Base-by-base conservation (phyloP, 306 rosid species). In the Abrus pulchellus region DNA sequence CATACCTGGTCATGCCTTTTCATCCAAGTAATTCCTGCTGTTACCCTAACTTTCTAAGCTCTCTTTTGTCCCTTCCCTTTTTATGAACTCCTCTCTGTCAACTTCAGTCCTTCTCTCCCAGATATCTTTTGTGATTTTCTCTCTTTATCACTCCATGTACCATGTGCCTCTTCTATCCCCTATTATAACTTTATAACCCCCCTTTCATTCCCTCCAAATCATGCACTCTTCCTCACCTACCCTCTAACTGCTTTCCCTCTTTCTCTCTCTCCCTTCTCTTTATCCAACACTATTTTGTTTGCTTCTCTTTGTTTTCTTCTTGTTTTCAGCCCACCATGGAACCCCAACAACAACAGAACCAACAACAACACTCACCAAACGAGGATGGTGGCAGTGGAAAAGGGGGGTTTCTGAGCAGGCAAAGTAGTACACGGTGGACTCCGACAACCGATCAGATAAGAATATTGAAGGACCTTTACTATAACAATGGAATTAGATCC, bases 61-160 rank as follows among this genome's bases (percentile, higher is more conserved):
- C 92, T 92, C 86, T 90, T 90, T 90, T 92, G 97, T 96, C 97
- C 98, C 99, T 90, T 82, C 87, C 93, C 89, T 85, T 90, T 91
- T 85, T 88, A 87, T 85, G 94, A 89, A 84, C 89, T 65, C 72
- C 72, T 36, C 85, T 88, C 90, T 93, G 92, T 90, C 97, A 87
- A 77, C 90, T 86, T 91, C 97, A 90, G 93, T 93, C 97, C 91
- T 87, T 86, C 95, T 92, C 95, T 84, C 84, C 75, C 97, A 90
- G 94, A 92, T 92, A 92, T 82, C 69, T 9, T 83, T 82, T 88
- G 62, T 90, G 97, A 90, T 86, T 84, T 86, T 80, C 87, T 85
- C 87, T 77, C 86, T 77, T 81, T 84, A 63, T 77, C 78, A 50
- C 86, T 84, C 89, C 88, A 88, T 87, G 85, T 87, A 83, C 80